phyloP scores from a whole-genome alignment of 176 grass and related monocot genomes.

The Olyra latifolia region DNA sequence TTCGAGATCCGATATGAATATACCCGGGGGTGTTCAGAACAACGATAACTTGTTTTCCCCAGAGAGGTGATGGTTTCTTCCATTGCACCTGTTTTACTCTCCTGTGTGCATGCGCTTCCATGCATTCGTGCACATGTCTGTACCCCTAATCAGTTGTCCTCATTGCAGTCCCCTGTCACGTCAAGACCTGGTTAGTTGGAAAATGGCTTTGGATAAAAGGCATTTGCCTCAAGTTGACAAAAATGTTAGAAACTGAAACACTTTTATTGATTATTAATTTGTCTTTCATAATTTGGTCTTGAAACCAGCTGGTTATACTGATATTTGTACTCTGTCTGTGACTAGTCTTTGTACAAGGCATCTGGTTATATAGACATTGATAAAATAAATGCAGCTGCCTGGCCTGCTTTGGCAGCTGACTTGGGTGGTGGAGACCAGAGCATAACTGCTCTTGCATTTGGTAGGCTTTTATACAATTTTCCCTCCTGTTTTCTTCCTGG shows the following conservation, averaged over 20 bases:
- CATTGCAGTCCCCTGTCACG: constrained; percentile 72
- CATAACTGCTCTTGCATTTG: constrained; percentile 92
- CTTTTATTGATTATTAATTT: not conserved
- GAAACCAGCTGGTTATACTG: constrained; percentile 8
- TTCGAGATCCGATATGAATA: constrained; percentile 57
- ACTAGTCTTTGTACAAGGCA: constrained; percentile 62
- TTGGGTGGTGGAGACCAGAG: constrained; percentile 80
- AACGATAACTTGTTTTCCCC: constrained; percentile 63
- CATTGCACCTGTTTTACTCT: not conserved
- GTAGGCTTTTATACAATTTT: constrained; percentile 48
- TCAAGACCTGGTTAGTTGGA: constrained; percentile 93
- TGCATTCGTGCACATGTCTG: not conserved
- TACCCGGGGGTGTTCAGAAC: constrained; percentile 40
- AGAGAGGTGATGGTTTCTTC: constrained; percentile 54
- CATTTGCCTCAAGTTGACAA: constrained; percentile 76
- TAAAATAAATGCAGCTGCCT: constrained; percentile 86
- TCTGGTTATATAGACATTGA: constrained; percentile 90
- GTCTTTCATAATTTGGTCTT: constrained; percentile 1
- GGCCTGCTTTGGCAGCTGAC: constrained; percentile 85
- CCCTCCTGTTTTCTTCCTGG: not conserved
- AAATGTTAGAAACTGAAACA: constrained; percentile 61
- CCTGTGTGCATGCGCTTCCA: not conserved
- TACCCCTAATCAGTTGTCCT: constrained; percentile 24
- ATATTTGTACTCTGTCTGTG: constrained; percentile 10
- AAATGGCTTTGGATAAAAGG: constrained; percentile 86